These are phyloP conservation scores for Tulasnella sp. DNA, from an alignment of 768 basidiomycete genomes.

Conservation along the genomic window DNA sequence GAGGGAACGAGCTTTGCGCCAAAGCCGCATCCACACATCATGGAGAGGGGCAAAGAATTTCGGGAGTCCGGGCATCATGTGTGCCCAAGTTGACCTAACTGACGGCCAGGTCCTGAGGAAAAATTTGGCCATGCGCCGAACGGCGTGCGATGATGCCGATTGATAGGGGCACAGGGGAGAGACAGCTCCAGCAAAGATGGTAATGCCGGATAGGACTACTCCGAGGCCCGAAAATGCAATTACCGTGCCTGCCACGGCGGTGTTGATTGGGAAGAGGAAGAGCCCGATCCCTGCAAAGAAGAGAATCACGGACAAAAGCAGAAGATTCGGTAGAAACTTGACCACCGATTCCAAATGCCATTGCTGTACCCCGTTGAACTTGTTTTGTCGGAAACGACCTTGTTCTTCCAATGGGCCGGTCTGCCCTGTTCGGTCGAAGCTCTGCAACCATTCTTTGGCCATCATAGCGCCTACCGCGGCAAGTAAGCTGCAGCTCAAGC, in stretches of 20 bases:
- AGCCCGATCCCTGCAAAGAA: not conserved
- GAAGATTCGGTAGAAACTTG: not conserved
- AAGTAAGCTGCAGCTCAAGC: not conserved
- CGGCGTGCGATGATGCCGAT: not conserved
- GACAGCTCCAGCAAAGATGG: not conserved
- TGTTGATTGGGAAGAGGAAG: not conserved
- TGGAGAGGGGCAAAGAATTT: too few relatives aligned
- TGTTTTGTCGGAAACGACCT: not conserved
- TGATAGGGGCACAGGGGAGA: not conserved
- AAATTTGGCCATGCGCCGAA: not conserved
- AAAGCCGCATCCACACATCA: too few relatives aligned
- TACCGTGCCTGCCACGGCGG: not conserved
- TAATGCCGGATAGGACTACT: not conserved
- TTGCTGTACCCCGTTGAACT: not conserved
- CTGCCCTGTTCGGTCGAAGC: not conserved
- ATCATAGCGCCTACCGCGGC: conserved; percentile 3
- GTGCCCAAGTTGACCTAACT: too few relatives aligned
- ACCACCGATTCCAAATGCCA: not conserved
- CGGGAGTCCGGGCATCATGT: too few relatives aligned
- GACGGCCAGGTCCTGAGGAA: too few relatives aligned
- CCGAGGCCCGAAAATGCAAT: not conserved
- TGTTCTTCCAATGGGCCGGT: not conserved
- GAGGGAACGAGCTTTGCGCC: too few relatives aligned
- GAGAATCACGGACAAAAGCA: not conserved
- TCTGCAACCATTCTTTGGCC: conserved; percentile 1